phyloP scores from a whole-genome alignment of 2,329 filamentous ascomycete species.

The Macroventuria anomochaeta region DNA sequence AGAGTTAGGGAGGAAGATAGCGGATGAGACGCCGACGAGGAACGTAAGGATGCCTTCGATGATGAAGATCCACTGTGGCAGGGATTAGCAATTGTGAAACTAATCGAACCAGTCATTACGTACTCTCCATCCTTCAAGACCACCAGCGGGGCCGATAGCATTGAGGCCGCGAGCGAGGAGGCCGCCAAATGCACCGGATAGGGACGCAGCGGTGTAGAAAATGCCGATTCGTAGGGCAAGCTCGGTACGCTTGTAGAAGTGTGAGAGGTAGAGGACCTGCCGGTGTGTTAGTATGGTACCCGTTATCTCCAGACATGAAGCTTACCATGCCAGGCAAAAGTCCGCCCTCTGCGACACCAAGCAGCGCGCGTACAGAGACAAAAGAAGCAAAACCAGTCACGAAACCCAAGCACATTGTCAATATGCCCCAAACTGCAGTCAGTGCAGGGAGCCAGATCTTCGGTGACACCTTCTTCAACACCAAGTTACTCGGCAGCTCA shows the following conservation, averaged over 20 bases:
- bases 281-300: neutral
- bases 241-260: conserved; percentile 66
- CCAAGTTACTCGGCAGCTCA: conserved; percentile 69
- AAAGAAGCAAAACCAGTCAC: conserved; percentile 64
- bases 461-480: conserved; percentile 67
- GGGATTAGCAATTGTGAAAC: neutral
- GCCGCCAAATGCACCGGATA: conserved; percentile 70
- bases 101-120: neutral
- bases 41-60: conserved; percentile 65
- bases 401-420: conserved; percentile 65
- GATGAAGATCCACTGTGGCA: conserved; percentile 64
- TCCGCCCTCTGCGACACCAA: conserved; percentile 70
- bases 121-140: conserved; percentile 59
- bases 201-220: conserved; percentile 71
- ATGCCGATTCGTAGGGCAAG: conserved; percentile 69
- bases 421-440: conserved; percentile 63
- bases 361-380: conserved; percentile 64
- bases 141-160: conserved; percentile 63
- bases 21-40: conserved; percentile 59
- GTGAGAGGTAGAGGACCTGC: conserved; percentile 64
- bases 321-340: conserved; percentile 69
- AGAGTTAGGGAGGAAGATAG: conserved; percentile 63
- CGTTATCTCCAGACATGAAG: conserved; percentile 3
- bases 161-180: conserved; percentile 67
- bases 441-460: conserved; percentile 66